Conservation (phyloP, 202 grass and related monocot species). For the Panicum virgatum region DNA sequence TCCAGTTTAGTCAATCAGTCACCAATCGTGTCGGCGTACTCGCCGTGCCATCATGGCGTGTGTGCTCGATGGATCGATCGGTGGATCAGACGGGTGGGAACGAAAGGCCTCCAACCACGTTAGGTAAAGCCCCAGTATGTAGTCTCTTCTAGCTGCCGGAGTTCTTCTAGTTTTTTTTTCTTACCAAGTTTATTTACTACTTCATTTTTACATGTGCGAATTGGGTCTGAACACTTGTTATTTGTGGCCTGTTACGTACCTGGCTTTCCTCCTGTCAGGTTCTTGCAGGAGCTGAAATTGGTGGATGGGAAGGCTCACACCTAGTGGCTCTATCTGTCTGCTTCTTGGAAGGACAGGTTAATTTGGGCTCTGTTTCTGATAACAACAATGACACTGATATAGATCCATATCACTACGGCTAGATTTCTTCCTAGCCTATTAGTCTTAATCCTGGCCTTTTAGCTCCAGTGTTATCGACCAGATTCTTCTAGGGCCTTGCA, state of each 20-base stretch:
- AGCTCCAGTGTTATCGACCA: background rate
- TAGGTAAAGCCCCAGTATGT: slow-evolving; percentile 16
- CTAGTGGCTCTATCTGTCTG: slow-evolving; percentile 1
- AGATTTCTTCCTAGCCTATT: background rate
- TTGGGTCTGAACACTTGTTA: background rate
- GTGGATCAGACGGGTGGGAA: background rate
- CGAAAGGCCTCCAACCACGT: slow-evolving; percentile 29
- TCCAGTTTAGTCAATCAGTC: slow-evolving; percentile 11
- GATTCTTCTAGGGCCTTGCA: background rate
- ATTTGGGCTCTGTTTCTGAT: background rate
- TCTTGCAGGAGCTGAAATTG: background rate
- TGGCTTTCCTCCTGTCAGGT: background rate
- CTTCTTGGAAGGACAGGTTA: slow-evolving; percentile 21
- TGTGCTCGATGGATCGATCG: too few species aligned
- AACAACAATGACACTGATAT: slow-evolving; percentile 25
- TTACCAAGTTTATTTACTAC: background rate
- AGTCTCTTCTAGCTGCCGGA: background rate
- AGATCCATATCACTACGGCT: background rate
- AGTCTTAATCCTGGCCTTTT: background rate
- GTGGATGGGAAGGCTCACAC: background rate
- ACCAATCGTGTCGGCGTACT: background rate
- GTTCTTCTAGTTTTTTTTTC: background rate
- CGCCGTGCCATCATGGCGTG: background rate
- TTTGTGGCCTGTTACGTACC: background rate
- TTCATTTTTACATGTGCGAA: background rate